Evolutionary conservation across 73 alveolate genomes (phyloP).

Genomic region (Paramecium sonneborni): DNA sequence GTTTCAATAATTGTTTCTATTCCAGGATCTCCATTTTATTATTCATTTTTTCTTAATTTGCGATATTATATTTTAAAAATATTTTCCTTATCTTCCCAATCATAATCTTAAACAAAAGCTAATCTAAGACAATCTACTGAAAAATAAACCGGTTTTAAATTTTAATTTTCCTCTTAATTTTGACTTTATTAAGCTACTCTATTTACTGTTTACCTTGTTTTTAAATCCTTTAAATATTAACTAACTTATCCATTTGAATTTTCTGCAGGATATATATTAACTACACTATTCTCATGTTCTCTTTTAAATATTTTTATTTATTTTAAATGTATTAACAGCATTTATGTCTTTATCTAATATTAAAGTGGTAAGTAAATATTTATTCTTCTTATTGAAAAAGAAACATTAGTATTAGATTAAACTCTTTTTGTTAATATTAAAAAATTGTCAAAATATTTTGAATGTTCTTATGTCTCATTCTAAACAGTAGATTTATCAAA

Average conservation of each 20-base stretch:
- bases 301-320: slow-evolving; percentile 53
- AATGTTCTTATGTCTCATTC: neutral
- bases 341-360: neutral
- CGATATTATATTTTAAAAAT: slow-evolving; percentile 54
- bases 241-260: slow-evolving; percentile 42
- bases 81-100: slow-evolving; percentile 68
- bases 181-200: slow-evolving; percentile 7
- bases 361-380: slow-evolving; percentile 40
- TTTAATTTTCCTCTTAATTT: slow-evolving; percentile 15
- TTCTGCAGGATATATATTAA: neutral
- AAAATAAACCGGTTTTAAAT: slow-evolving; percentile 46
- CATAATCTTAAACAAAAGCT: slow-evolving; percentile 62
- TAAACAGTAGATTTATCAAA: neutral
- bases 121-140: slow-evolving; percentile 65
- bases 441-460: slow-evolving; percentile 38
- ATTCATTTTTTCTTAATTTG: slow-evolving; percentile 37
- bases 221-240: slow-evolving; percentile 15
- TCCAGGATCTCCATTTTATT: slow-evolving; percentile 53
- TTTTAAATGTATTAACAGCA: slow-evolving; percentile 20
- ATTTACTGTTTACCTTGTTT: slow-evolving; percentile 30
- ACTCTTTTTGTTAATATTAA: slow-evolving; percentile 33
- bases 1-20: slow-evolving; percentile 45
- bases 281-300: slow-evolving; percentile 50
- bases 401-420: slow-evolving; percentile 30
- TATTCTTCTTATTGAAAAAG: slow-evolving; percentile 5